These are phyloP conservation scores for Microdochium trichocladiopsis DNA, from an alignment of 2,329 filamentous ascomycete species.

Conservation along the genomic window DNA sequence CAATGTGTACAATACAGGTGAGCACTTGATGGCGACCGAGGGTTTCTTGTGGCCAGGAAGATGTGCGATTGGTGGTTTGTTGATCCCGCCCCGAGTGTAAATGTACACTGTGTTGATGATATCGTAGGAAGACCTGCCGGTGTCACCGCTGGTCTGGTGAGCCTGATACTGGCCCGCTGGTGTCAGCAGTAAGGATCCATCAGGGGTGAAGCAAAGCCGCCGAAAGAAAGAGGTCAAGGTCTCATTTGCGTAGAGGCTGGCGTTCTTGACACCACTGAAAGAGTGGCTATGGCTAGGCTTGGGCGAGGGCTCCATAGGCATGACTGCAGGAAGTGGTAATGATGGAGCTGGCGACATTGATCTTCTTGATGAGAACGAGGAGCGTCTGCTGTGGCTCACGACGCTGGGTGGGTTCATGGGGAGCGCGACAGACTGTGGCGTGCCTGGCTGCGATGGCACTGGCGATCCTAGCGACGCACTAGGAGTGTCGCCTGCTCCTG, in stretches of 20 bases:
- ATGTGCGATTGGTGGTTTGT: constrained; percentile 92
- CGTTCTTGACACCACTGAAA: constrained; percentile 64
- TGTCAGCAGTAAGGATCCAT: constrained; percentile 88
- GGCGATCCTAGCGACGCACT: constrained; percentile 67
- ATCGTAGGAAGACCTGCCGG: constrained; percentile 69
- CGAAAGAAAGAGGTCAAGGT: constrained; percentile 96
- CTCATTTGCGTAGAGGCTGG: constrained; percentile 91
- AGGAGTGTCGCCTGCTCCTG: constrained; percentile 41
- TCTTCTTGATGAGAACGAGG: constrained; percentile 81
- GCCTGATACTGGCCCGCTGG: constrained; percentile 94
- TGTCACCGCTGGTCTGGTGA: constrained; percentile 51
- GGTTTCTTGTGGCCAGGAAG: constrained; percentile 97
- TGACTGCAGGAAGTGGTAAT: constrained; percentile 88
- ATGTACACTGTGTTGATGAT: constrained; percentile 97
- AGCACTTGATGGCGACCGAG: constrained; percentile 91
- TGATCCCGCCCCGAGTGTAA: constrained; percentile 91
- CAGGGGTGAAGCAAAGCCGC: constrained; percentile 86
- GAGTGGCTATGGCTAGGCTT: constrained; percentile 55
- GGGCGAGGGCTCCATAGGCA: constrained; percentile 86
- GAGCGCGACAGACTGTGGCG: constrained; percentile 78
- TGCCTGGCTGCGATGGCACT: constrained; percentile 84
- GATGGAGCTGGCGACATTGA: constrained; percentile 92
- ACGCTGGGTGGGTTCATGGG: constrained; percentile 94
- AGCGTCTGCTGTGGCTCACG: constrained; percentile 87
- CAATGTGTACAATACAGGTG: constrained; percentile 79